Conservation (phyloP, 305 asterid species). For the Fraxinus angustifolia region DNA sequence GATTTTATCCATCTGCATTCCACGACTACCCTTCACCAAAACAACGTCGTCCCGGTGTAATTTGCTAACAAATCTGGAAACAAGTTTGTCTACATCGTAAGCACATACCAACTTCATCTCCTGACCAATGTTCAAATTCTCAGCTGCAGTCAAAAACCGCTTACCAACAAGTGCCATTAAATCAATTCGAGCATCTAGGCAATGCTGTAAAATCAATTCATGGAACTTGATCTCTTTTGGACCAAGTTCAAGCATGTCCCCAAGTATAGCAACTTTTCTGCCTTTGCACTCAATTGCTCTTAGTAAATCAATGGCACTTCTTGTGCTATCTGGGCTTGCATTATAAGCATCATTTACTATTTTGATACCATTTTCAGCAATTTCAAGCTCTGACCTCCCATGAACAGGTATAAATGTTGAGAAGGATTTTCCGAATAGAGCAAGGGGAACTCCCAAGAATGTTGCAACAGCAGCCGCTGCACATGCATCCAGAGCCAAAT, state of each 20-base stretch:
- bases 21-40: slow-evolving; percentile 36
- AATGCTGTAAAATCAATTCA: slow-evolving; percentile 25
- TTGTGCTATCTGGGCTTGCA: slow-evolving; percentile 33
- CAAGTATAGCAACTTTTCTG: slow-evolving; percentile 35
- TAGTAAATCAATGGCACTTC: slow-evolving; percentile 26
- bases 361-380: slow-evolving; percentile 24
- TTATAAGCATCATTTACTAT: slow-evolving; percentile 32
- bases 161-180: slow-evolving; percentile 28
- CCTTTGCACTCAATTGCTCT: slow-evolving; percentile 28
- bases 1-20: slow-evolving; percentile 34
- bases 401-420: slow-evolving; percentile 25
- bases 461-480: slow-evolving; percentile 41
- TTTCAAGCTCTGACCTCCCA: slow-evolving; percentile 28
- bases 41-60: slow-evolving; percentile 23
- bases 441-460: slow-evolving; percentile 28
- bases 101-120: slow-evolving; percentile 16
- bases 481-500: slow-evolving; percentile 35
- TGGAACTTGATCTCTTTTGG: slow-evolving; percentile 28
- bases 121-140: slow-evolving; percentile 4
- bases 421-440: slow-evolving; percentile 26
- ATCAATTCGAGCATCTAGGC: slow-evolving; percentile 22
- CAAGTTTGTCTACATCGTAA: slow-evolving; percentile 16
- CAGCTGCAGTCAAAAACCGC: slow-evolving; percentile 28
- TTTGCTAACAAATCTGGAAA: background rate
- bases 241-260: slow-evolving; percentile 48